Conservation (phyloP, 2,329 filamentous ascomycete species). For the Neonectria magnoliae region DNA sequence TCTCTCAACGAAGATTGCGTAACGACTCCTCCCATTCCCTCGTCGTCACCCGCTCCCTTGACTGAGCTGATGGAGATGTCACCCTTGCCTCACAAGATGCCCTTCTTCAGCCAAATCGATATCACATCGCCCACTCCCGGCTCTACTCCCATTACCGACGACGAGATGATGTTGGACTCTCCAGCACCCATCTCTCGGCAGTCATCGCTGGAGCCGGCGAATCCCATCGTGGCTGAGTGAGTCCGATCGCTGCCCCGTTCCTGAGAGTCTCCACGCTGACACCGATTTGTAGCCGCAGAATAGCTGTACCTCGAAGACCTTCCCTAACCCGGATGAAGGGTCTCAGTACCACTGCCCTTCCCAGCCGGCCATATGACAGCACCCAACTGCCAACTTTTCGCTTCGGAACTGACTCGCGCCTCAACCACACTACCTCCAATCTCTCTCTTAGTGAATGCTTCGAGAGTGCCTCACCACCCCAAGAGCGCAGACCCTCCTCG, state of each 20-base stretch:
- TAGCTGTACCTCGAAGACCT: slow-evolving; percentile 76
- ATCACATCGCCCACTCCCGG: slow-evolving; percentile 78
- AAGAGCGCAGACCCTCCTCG: slow-evolving; percentile 71
- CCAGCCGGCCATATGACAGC: slow-evolving; percentile 69
- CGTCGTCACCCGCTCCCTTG: slow-evolving; percentile 79
- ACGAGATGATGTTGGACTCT: slow-evolving; percentile 66
- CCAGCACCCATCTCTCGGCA: slow-evolving; percentile 61
- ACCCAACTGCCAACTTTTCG: slow-evolving; percentile 77
- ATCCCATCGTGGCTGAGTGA: slow-evolving; percentile 63
- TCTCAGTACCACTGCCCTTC: slow-evolving; percentile 73
- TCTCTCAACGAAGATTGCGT: slow-evolving; percentile 67
- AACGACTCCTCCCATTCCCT: slow-evolving; percentile 83
- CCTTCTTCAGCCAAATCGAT: slow-evolving; percentile 72
- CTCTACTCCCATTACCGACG: slow-evolving; percentile 54
- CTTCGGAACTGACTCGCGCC: slow-evolving; percentile 64
- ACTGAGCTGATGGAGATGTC: slow-evolving; percentile 93
- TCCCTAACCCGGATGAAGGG: slow-evolving; percentile 80
- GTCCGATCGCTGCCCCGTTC: slow-evolving; percentile 44
- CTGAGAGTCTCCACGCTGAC: slow-evolving; percentile 37
- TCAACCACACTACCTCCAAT: slow-evolving; percentile 44
- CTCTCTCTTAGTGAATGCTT: slow-evolving; percentile 85
- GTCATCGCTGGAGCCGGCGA: slow-evolving; percentile 59
- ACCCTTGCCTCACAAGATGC: slow-evolving; percentile 86
- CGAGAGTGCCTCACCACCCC: slow-evolving; percentile 76
- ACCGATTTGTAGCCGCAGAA: slow-evolving; percentile 65